Evolutionary conservation across 2,329 filamentous ascomycete species (phyloP).

Genomic region (Pseudocercospora pini-densiflorae): DNA sequence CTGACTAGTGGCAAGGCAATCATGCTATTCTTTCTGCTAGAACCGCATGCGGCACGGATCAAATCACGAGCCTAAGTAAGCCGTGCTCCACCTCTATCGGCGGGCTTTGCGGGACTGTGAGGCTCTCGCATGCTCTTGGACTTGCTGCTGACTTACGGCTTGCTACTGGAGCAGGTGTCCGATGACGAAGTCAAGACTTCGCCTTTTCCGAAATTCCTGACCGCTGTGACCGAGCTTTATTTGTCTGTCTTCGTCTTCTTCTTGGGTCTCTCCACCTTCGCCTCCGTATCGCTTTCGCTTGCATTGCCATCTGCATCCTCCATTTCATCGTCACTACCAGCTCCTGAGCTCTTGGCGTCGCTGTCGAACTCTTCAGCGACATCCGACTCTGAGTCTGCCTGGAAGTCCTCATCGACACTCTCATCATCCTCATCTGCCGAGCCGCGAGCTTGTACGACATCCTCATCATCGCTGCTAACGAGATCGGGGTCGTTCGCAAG

Average conservation of each 20-base stretch:
- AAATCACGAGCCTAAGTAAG: neutral
- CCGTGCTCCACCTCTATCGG: neutral
- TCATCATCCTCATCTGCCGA: constrained; percentile 96
- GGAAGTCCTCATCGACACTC: constrained; percentile 94
- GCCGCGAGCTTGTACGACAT: constrained; percentile 78
- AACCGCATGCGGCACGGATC: neutral
- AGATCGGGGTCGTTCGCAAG: constrained; percentile 78
- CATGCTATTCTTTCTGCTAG: neutral
- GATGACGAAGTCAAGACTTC: neutral
- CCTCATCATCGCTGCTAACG: constrained; percentile 79
- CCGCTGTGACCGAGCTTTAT: constrained; percentile 4
- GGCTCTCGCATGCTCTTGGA: neutral
- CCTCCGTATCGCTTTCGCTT: constrained; percentile 56
- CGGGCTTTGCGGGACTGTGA: neutral
- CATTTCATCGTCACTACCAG: constrained; percentile 68
- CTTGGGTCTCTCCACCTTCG: constrained; percentile 62
- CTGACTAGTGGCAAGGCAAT: neutral
- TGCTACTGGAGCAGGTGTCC: neutral
- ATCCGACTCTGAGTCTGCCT: constrained; percentile 88
- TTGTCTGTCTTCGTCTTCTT: constrained; percentile 63
- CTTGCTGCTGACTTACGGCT: neutral
- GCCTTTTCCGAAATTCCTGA: neutral
- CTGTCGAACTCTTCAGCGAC: constrained; percentile 97
- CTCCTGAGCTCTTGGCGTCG: constrained; percentile 78
- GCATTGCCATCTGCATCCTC: constrained; percentile 56